Evolutionary conservation across 2,329 filamentous ascomycete genomes (phyloP).

Genomic region (Colletotrichum liriopes): DNA sequence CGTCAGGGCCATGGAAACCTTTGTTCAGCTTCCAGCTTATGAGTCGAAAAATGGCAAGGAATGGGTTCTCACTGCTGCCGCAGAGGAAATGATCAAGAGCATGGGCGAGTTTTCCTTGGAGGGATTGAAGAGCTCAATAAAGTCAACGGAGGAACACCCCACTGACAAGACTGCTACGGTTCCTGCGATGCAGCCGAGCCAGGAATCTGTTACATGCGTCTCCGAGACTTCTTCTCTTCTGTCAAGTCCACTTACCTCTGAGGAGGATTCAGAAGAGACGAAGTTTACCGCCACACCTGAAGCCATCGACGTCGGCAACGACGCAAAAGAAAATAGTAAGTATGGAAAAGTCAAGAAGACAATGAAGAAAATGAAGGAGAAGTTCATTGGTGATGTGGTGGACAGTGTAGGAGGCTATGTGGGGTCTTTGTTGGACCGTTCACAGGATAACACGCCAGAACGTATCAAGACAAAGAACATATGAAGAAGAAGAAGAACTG

Average conservation of each 20-base stretch:
- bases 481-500: not conserved
- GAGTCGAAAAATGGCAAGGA: not conserved
- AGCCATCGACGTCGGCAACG: not conserved
- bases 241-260: not conserved
- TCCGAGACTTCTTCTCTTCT: not conserved
- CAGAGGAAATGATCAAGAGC: not conserved
- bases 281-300: not conserved
- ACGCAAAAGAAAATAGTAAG: no score
- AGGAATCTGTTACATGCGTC: not conserved
- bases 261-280: not conserved
- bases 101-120: not conserved
- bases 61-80: not conserved
- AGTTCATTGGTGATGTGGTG: no score
- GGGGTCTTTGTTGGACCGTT: not conserved
- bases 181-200: not conserved
- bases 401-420: no score
- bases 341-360: no score
- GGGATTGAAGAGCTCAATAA: not conserved
- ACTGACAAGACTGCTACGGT: not conserved
- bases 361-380: no score
- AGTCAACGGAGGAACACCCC: not conserved
- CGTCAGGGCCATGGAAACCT: not conserved
- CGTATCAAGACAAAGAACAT: not conserved
- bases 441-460: not conserved
- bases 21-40: conserved; percentile 1